Conservation (phyloP, 2,329 filamentous ascomycete genomes). For the Xylaria multiplex region DNA sequence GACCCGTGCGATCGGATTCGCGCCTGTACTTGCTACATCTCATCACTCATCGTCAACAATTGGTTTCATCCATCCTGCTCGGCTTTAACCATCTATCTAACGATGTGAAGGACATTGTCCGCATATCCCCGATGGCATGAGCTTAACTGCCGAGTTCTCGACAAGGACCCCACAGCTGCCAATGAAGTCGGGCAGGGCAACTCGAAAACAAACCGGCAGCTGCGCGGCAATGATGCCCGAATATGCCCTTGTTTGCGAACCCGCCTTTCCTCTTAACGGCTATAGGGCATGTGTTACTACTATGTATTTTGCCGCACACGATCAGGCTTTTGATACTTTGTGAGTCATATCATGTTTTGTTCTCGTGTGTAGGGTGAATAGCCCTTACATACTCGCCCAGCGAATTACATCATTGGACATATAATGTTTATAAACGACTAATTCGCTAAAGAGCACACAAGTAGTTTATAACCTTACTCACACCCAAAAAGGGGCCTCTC, state of each 20-base stretch:
- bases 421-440: background rate
- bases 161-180: slow-evolving; percentile 4
- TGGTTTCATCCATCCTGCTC: background rate
- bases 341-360: background rate
- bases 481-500: too few species aligned
- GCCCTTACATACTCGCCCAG: background rate
- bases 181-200: background rate
- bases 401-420: too few species aligned
- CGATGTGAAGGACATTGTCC: slow-evolving; percentile 1
- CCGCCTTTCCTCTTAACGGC: background rate
- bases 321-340: background rate
- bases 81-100: background rate
- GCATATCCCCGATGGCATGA: background rate
- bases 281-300: background rate
- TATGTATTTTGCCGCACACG: background rate
- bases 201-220: background rate
- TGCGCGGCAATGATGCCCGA: slow-evolving; percentile 19
- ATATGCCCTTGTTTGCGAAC: slow-evolving; percentile 7
- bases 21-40: slow-evolving; percentile 15
- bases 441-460: too few species aligned
- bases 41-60: background rate
- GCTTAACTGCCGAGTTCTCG: slow-evolving; percentile 2
- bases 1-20: slow-evolving; percentile 28
- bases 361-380: too few species aligned
- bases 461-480: too few species aligned